These are phyloP conservation scores for Anisodus tanguticus DNA, from an alignment of 257 asterid species.

Conservation along the genomic window DNA sequence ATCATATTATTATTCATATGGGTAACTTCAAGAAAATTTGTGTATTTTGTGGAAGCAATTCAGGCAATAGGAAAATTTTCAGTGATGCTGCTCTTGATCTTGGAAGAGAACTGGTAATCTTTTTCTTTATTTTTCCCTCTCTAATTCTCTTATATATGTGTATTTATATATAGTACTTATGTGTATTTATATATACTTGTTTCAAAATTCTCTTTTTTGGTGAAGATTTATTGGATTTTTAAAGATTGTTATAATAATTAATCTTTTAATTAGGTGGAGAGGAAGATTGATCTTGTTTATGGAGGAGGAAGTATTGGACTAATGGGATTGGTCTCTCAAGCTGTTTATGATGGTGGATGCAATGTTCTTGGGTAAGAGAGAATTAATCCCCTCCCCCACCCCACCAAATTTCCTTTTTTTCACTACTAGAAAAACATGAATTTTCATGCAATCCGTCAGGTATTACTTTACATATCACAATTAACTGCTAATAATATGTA, in stretches of 20 bases:
- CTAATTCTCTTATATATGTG: too few relatives aligned
- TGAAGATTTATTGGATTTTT: neutral
- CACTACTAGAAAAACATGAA: neutral
- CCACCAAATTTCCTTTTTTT: too few relatives aligned
- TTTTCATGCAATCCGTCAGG: neutral
- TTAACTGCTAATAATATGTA: neutral
- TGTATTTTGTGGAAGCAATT: constrained; percentile 69
- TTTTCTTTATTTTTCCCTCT: neutral
- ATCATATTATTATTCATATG: constrained; percentile 33
- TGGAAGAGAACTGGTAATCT: constrained; percentile 60
- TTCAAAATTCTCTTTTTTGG: neutral
- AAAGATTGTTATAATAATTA: neutral
- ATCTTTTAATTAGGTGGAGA: constrained; percentile 46
- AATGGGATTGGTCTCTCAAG: constrained; percentile 71
- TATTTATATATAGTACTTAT: too few relatives aligned
- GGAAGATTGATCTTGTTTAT: constrained; percentile 60
- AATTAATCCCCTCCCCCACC: neutral
- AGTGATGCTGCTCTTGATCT: constrained; percentile 75
- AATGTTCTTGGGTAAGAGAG: constrained; percentile 61
- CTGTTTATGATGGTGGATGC: constrained; percentile 63
- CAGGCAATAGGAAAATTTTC: constrained; percentile 58
- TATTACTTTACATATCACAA: too few relatives aligned
- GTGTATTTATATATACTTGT: too few relatives aligned
- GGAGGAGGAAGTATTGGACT: constrained; percentile 81
- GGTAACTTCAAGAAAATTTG: constrained; percentile 63